These are phyloP conservation scores for Saccharomyces hybrid DNA, from an alignment of 1,139 yeast species.

Conservation along the genomic window DNA sequence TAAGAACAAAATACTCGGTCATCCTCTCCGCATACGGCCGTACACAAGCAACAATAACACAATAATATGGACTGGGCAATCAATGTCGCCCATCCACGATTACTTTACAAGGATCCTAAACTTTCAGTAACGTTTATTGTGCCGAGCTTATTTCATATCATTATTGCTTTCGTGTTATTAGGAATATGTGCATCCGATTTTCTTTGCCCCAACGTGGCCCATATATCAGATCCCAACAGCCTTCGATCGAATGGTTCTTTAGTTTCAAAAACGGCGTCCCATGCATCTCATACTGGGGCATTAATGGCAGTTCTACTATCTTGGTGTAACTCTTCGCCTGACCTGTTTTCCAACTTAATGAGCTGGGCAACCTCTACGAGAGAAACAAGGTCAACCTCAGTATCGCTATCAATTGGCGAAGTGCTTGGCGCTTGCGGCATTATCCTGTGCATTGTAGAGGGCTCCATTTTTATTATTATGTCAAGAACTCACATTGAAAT, in stretches of 20 bases:
- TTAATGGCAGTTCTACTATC: conserved; percentile 51
- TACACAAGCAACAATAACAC: neutral
- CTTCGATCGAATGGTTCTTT: conserved; percentile 4
- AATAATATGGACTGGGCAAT: conserved; percentile 15
- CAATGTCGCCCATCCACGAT: conserved; percentile 24
- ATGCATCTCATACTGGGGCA: conserved; percentile 15
- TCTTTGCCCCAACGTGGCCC: conserved; percentile 30
- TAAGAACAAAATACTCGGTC: neutral
- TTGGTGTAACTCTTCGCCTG: conserved; percentile 91
- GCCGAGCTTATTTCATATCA: conserved; percentile 21
- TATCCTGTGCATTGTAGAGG: conserved; percentile 31
- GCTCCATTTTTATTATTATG: conserved; percentile 30
- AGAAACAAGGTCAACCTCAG: conserved; percentile 43
- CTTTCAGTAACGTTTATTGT: conserved; percentile 17
- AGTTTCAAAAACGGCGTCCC: conserved; percentile 2
- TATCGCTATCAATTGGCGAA: conserved; percentile 82
- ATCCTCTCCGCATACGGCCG: neutral
- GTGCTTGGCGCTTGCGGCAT: conserved; percentile 38
- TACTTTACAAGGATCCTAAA: conserved; percentile 18
- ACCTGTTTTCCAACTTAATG: conserved; percentile 64
- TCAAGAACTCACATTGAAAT: conserved; percentile 17
- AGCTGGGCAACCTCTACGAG: conserved; percentile 46
- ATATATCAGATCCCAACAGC: conserved; percentile 19
- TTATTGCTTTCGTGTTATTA: conserved; percentile 24
- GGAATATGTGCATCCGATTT: conserved; percentile 32